A percentile compares a stretch with the other conserved stretches of the same genome.
phyloP scores from a whole-genome alignment of 78 protist genomes.

The Dictyostelium capitatum region DNA sequence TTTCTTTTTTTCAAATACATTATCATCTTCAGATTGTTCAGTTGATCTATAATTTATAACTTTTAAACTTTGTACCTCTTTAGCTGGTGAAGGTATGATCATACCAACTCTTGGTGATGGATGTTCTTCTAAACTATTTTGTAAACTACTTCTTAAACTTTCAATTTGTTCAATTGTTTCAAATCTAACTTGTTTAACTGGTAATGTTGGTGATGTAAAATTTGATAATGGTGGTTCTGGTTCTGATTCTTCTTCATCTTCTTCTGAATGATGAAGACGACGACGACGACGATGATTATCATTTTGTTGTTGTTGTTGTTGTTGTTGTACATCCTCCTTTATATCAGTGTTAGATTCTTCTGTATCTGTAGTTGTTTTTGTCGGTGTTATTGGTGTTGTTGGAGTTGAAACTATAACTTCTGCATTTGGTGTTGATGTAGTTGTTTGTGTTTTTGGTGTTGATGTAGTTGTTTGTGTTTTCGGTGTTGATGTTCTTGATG shows the following conservation, averaged over 20 bases:
- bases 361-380: too few species aligned
- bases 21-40: not conserved
- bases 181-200: constrained; percentile 4
- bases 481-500: not conserved
- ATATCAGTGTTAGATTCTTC: too few species aligned
- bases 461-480: not conserved
- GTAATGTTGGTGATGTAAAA: not conserved
- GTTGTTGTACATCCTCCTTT: not conserved
- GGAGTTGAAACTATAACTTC: too few species aligned
- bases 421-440: too few species aligned
- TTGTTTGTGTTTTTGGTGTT: not conserved
- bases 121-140: constrained; percentile 5
- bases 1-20: not conserved
- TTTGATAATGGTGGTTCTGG: not conserved
- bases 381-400: too few species aligned
- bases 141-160: not conserved
- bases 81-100: not conserved
- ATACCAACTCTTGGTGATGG: not conserved
- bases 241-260: not conserved
- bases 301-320: not conserved
- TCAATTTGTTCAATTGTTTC: constrained; percentile 2
- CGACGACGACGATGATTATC: too few species aligned
- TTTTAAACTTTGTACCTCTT: not conserved
- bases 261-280: not conserved
- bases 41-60: constrained; percentile 16